Evolutionary conservation across 129 eudicot species (phyloP), one percentile per base, ranked within the genome.

Genomic region (Apium graveolens): DNA sequence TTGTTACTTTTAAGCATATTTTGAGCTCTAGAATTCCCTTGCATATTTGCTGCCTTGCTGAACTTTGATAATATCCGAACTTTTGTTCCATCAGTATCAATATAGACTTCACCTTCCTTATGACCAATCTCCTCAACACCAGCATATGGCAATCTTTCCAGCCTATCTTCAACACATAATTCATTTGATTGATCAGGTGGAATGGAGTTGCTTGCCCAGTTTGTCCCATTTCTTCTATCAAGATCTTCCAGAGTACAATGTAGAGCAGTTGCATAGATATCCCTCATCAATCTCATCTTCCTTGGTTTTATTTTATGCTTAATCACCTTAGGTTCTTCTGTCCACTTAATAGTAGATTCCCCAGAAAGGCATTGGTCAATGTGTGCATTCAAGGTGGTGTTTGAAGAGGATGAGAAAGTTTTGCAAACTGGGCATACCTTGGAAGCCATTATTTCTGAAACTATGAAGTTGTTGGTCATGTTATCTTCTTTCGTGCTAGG

Each of bases 381-480:
- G 73, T 94, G 98, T 35, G 98, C 98, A 82, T 94, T 94, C 85
- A 94, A 79, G 4, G 98, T 91, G n/a, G 97, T 94, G 83, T 91
- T 91, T 1, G 98, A 94, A 38, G 97, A 90, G 27, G 97, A 94
- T 11, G 98, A 80, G 75, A 94, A 94, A 12, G 79, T 87, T 81
- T 88, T 92, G 88, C 98, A 94, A 73, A 94, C 97, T 13, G 98
- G 98, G 76, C 98, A 94, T 24, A 90, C 83, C 80, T 94, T 94
- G 9, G 97, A 88, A 18, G 89, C 85, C 96, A 94, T 89, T 46
- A 88, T 71, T 87, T 91, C 97, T 0, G 90, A 81, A 27, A 81
- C 81, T 38, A 34, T 49, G 20, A 73, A 84, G 76, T 39, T 76
- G 76, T 77, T 85, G 32, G 78, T 72, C 80, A 75, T 11, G 5